Conservation (phyloP, 192 early-diverging fungal genomes). For the Linnemannia zychae region DNA sequence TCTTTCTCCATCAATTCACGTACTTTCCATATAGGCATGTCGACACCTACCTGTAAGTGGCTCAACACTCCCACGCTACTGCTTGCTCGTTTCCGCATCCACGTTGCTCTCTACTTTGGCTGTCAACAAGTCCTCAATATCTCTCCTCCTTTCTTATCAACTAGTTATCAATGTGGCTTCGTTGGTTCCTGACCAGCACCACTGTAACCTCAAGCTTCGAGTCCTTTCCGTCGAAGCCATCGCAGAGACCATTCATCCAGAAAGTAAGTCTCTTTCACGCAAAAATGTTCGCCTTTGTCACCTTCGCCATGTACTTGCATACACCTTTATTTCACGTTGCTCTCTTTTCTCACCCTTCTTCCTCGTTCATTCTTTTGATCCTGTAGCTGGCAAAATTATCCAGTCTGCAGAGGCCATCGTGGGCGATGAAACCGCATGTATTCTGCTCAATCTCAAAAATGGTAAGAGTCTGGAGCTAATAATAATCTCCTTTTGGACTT, state of each 20-base stretch:
- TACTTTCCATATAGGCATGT: neutral
- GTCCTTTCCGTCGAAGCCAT: conserved; percentile 52
- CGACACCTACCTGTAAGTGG: conserved; percentile 1
- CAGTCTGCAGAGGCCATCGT: conserved; percentile 55
- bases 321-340: neutral
- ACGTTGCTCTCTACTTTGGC: neutral
- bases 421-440: conserved; percentile 46
- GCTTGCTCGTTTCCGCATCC: too few relatives aligned
- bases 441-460: conserved; percentile 55
- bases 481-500: neutral
- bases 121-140: neutral
- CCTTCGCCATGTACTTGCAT: neutral
- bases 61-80: neutral
- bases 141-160: conserved; percentile 38
- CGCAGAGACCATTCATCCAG: conserved; percentile 49
- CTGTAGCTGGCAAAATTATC: conserved; percentile 37
- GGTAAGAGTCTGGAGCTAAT: conserved; percentile 2
- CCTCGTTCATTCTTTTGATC: neutral
- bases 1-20: neutral
- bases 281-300: neutral
- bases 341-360: neutral
- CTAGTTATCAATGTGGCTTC: conserved; percentile 52
- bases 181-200: conserved; percentile 41
- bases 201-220: conserved; percentile 49
- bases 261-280: conserved; percentile 31